Evolutionary conservation across 164 flowering plant genomes (phyloP), one percentile per base, ranked within the genome.

Genomic region (Chimonanthus praecox): DNA sequence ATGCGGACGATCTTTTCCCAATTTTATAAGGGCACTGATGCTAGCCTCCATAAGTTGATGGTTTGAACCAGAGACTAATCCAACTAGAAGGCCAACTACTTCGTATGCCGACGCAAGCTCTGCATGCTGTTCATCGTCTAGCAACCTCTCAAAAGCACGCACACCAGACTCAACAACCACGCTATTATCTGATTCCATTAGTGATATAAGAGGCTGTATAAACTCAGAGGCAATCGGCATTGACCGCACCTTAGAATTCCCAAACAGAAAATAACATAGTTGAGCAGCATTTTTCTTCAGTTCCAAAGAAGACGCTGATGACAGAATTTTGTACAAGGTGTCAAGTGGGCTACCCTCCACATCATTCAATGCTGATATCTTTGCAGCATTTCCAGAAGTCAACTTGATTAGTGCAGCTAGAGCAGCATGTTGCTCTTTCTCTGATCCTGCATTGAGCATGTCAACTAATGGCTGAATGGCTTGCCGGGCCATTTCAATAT

Each of bases 1-100:
- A 11, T 86, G 90, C 54, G 89, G 81, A 71, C 91, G 84, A 73
- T 92, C 96, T 79, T 89, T 92, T 75, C 96, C 98, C 80, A 92
- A 64, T 79, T 90, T 90, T 76, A 86, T 89, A 33, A 92, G 93
- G 71, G 88, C 76, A 77, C 83, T 86, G 69, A 90, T 81, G 75
- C 88, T 82, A 18, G 93, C 90, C 77, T 92, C 93, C 66, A 76
- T 81, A 69, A 89, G 84, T 67, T 75, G 82, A 75, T 84, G 60
- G 70, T 88, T 92, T 72, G 85, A 75, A 7, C 86, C 90, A 72
- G 92, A 85, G 75, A 90, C 82, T 68, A 90, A 82, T 54, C 87
- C 77, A 79, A 89, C 96, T 63, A 92, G 92, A 76, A 87, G 84
- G 81, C 85, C 87, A 71, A 89, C 83, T 47, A 86, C 67, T 69